Percentiles rank a stretch among this genome's conserved stretches.
phyloP scores from a whole-genome alignment of 2,329 filamentous ascomycete genomes.

The Colletotrichum chrysophilum region DNA sequence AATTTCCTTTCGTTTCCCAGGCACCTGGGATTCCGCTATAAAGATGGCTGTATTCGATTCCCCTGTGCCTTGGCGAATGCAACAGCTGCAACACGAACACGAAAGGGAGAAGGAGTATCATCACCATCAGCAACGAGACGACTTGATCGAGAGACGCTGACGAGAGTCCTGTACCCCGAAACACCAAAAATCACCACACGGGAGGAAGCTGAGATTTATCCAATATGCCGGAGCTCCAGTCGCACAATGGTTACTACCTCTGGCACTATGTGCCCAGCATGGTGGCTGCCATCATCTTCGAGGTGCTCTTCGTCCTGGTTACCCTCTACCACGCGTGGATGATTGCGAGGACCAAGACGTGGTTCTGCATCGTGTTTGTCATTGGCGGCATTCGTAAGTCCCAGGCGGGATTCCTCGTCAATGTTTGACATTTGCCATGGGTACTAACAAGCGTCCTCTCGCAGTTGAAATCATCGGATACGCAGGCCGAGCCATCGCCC shows the following conservation, averaged over 20 bases:
- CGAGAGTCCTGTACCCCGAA: not conserved
- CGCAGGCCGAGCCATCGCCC: slow-evolving; percentile 32
- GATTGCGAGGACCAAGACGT: slow-evolving; percentile 48
- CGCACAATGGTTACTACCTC: slow-evolving; percentile 37
- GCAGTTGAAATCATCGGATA: slow-evolving; percentile 52
- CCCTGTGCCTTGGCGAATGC: not conserved
- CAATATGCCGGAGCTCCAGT: slow-evolving; percentile 34
- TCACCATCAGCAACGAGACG: not conserved
- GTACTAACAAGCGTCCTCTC: slow-evolving; percentile 9
- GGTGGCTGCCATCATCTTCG: slow-evolving; percentile 47
- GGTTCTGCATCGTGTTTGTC: slow-evolving; percentile 55
- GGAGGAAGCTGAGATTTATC: not conserved
- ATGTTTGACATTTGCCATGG: not conserved
- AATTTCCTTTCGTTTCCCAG: not conserved
- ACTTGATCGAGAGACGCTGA: not conserved
- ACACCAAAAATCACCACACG: not conserved
- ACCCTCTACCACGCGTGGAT: slow-evolving; percentile 45
- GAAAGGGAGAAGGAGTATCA: not conserved
- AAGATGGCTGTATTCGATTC: not conserved
- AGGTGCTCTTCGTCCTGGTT: slow-evolving; percentile 43
- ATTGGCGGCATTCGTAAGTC: slow-evolving; percentile 53
- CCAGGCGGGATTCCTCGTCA: not conserved
- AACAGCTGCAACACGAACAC: not conserved
- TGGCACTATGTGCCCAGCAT: slow-evolving; percentile 45
- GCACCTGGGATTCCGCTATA: not conserved